Conservation (phyloP, 2,329 filamentous ascomycete genomes). For the Trichoderma endophyticum region DNA sequence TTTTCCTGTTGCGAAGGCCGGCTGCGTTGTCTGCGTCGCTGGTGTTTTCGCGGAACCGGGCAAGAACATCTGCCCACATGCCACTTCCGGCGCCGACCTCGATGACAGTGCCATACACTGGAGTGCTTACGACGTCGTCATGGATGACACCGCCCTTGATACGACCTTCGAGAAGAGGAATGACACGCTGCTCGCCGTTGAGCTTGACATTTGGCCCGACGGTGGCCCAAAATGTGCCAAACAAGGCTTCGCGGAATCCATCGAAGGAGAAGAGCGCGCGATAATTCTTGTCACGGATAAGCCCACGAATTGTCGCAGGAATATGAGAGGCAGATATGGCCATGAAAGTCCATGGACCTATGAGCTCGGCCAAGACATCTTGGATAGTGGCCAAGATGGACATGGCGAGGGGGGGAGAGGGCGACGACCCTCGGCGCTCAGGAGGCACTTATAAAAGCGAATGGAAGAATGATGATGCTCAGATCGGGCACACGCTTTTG, state of each 20-base stretch:
- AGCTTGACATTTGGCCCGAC: slow-evolving; percentile 50
- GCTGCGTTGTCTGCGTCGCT: slow-evolving; percentile 18
- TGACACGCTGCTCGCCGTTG: slow-evolving; percentile 41
- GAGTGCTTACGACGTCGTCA: slow-evolving; percentile 33
- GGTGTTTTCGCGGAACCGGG: slow-evolving; percentile 25
- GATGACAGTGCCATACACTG: slow-evolving; percentile 51
- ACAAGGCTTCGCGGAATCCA: slow-evolving; percentile 51
- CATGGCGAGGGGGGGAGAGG: slow-evolving; percentile 24
- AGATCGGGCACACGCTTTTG: not conserved
- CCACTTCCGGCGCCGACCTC: slow-evolving; percentile 63
- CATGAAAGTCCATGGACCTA: slow-evolving; percentile 55
- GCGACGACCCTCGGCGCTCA: not conserved
- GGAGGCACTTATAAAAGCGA: not conserved
- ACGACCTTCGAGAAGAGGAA: slow-evolving; percentile 8
- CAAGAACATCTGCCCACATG: slow-evolving; percentile 57
- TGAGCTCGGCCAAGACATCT: slow-evolving; percentile 34
- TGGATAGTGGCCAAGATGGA: slow-evolving; percentile 24
- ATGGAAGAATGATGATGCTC: not conserved
- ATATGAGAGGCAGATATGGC: slow-evolving; percentile 46
- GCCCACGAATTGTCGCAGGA: slow-evolving; percentile 46
- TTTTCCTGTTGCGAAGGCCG: slow-evolving; percentile 17
- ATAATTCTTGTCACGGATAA: slow-evolving; percentile 37
- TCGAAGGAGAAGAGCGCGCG: slow-evolving; percentile 40
- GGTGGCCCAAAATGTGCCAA: slow-evolving; percentile 58
- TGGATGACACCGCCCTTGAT: slow-evolving; percentile 25